Evolutionary conservation across 2,329 filamentous ascomycete genomes (phyloP).

Genomic region (Tympanopsis confertula): DNA sequence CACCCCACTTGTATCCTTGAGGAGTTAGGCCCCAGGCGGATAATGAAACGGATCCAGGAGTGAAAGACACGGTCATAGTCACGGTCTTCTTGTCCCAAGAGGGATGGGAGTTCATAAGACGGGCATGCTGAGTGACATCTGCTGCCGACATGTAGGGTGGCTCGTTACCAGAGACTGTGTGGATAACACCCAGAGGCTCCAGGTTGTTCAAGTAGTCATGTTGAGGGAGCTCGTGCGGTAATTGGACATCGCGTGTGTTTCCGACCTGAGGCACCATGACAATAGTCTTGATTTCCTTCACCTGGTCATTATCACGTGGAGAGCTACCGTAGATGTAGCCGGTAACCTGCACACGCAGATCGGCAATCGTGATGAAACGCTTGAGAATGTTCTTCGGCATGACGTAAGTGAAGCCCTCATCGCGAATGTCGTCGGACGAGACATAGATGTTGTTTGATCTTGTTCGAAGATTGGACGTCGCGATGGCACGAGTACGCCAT

Average conservation of each 20-base stretch:
- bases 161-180: slow-evolving; percentile 90
- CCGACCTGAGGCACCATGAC: slow-evolving; percentile 97
- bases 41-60: slow-evolving; percentile 87
- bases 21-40: slow-evolving; percentile 89
- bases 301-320: slow-evolving; percentile 84
- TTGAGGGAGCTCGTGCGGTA: slow-evolving; percentile 80
- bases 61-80: slow-evolving; percentile 92
- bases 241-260: slow-evolving; percentile 79
- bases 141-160: slow-evolving; percentile 89
- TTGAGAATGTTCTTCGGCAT: slow-evolving; percentile 99
- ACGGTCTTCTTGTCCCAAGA: slow-evolving; percentile 80
- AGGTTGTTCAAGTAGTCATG: slow-evolving; percentile 79
- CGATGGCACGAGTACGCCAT: slow-evolving; percentile 93
- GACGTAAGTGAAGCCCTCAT: slow-evolving; percentile 88
- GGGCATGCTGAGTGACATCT: slow-evolving; percentile 89
- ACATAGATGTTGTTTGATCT: slow-evolving; percentile 98
- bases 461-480: slow-evolving; percentile 86
- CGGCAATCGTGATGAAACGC: slow-evolving; percentile 93
- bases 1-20: slow-evolving; percentile 90
- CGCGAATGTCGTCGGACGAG: slow-evolving; percentile 82
- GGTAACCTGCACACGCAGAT: slow-evolving; percentile 90
- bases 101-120: slow-evolving; percentile 71
- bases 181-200: slow-evolving; percentile 87
- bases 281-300: slow-evolving; percentile 94
- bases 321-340: slow-evolving; percentile 91